These are phyloP conservation scores for Acacia acuminata DNA, from an alignment of 306 rosid genomes.

Conservation along the genomic window DNA sequence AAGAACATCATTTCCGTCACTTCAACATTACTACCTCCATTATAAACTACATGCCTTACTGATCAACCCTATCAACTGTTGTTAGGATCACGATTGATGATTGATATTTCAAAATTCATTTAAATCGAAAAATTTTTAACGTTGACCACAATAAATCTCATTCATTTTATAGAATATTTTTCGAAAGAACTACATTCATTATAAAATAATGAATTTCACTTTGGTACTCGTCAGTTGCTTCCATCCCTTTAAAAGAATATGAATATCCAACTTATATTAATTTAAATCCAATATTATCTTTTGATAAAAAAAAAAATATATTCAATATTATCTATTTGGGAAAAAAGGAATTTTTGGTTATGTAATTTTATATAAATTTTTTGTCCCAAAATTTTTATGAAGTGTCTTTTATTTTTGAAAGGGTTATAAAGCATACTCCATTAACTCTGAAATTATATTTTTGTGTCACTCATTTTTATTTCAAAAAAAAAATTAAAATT, in stretches of 20 bases:
- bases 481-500: no score
- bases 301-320: no score
- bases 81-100: neutral
- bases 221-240: neutral
- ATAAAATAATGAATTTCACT: neutral
- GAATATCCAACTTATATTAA: neutral
- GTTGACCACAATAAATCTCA: neutral
- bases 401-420: no score
- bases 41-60: no score
- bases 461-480: no score
- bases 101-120: neutral
- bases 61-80: neutral
- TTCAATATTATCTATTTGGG: no score
- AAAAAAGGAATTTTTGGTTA: no score
- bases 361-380: no score
- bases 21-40: neutral
- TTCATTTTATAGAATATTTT: neutral
- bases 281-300: neutral
- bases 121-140: neutral
- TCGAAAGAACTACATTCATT: neutral
- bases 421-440: no score
- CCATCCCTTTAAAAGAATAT: neutral
- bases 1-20: neutral
- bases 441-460: no score
- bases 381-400: no score